phyloP scores from a whole-genome alignment of 2,329 filamentous ascomycete species.

The Cercospora beticola region DNA sequence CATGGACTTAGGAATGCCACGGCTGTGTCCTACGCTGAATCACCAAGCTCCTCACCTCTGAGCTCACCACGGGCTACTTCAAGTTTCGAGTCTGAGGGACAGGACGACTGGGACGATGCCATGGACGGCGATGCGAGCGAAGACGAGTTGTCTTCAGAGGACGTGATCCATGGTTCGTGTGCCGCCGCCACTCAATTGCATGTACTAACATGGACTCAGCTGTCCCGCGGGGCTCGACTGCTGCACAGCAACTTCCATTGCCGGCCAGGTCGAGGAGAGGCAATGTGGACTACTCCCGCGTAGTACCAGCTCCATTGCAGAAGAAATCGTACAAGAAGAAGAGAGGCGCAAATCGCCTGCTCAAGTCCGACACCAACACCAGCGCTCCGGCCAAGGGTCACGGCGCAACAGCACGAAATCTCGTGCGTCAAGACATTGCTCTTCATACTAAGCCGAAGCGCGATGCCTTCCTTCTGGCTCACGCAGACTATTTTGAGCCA shows the following conservation, averaged over 20 bases:
- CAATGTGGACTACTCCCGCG: conserved; percentile 28
- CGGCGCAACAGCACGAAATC: conserved; percentile 41
- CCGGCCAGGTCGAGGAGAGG: conserved; percentile 31
- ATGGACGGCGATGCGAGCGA: conserved; percentile 16
- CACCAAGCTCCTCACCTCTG: conserved; percentile 18
- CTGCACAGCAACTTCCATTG: conserved; percentile 15
- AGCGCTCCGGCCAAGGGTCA: conserved; percentile 6
- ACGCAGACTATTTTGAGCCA: conserved; percentile 50
- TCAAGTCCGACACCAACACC: conserved; percentile 21
- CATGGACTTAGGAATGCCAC: conserved; percentile 19
- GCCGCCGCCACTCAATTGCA: too few species aligned
- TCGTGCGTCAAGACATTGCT: conserved; percentile 45
- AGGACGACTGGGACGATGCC: conserved; percentile 2
- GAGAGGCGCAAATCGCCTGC: conserved; percentile 16
- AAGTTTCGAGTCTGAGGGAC: conserved; percentile 16
- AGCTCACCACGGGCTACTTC: conserved; percentile 17
- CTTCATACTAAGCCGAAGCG: conserved; percentile 46
- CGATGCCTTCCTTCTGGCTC: conserved; percentile 47
- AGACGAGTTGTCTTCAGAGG: conserved; percentile 28
- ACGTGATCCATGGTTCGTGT: conserved; percentile 25
- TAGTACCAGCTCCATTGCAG: conserved; percentile 10
- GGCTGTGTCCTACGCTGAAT: conserved; percentile 28
- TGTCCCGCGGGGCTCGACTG: conserved; percentile 15
- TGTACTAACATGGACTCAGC: conserved; percentile 1
- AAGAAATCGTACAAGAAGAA: conserved; percentile 16